Base-by-base conservation (phyloP, 2,329 filamentous ascomycete genomes). In the Venturia pyrina region DNA sequence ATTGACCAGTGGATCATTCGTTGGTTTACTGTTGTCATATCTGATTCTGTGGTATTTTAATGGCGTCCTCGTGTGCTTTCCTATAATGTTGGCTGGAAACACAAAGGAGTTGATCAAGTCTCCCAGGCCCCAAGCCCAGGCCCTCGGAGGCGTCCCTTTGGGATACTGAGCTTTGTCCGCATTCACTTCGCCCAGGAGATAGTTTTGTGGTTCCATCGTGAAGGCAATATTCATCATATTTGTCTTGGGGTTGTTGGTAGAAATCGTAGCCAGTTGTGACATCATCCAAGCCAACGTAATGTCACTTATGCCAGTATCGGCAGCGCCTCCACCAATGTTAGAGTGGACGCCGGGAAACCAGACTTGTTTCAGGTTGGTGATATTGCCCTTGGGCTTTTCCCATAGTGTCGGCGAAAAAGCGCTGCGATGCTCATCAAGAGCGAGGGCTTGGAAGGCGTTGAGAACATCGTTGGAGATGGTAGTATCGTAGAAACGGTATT, bases 361-460 rank as follows among this genome's bases (percentile, higher is more conserved):
- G 59, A 76, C 74, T 73, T 81, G 79, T 60, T 76, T 77, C 2
- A 80, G 72, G 17, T 75, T 68, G 43, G 43, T 69, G 60, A 40
- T 53, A 28, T 40, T 44, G 40, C 44, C 53, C 34, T 44, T 13
- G 10, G 21, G 43, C 53, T 60, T 48, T 34, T 84, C 81, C 83
- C 82, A 86, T 1, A 86, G 73, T 1, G 83, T 81, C 15, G 83
- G 83, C n/a, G 74, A 75, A 67, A 86, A 87, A 0, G 83, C 79
- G 0, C 79, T 73, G 10, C 84, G 79, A 24, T 78, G 80, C 72
- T 87, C 84, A 66, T 86, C 84, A 1, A 87, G 73, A 0, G 83
- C 84, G 11, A 87, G 76, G 0, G 83, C 84, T 28, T 87, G 84
- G 69, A 86, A 86, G 0, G 82, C 84, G 70, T 85, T 78, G 69